Percentiles rank a stretch among this genome's conserved stretches.
Conservation (phyloP, 2,329 filamentous ascomycete species). For the Cordyceps cateniannulata region DNA sequence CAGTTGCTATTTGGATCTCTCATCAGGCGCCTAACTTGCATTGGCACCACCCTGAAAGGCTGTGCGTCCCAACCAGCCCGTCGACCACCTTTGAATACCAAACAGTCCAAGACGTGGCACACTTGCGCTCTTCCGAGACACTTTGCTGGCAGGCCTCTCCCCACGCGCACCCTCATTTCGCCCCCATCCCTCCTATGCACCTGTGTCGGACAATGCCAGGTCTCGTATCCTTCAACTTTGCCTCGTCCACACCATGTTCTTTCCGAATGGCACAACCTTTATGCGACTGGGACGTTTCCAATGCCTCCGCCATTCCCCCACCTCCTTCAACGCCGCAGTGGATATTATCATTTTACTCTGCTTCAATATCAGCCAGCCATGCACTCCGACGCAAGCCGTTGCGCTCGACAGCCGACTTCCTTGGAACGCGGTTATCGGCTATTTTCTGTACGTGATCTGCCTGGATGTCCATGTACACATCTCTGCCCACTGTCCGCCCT, state of each 20-base stretch:
- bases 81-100: neutral
- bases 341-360: constrained; percentile 6
- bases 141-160: neutral
- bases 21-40: neutral
- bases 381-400: constrained; percentile 2
- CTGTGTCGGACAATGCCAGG: constrained; percentile 1
- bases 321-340: constrained; percentile 1
- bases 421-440: neutral
- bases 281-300: neutral
- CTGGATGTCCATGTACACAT: neutral
- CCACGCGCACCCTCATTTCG: constrained; percentile 2
- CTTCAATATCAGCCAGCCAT: constrained; percentile 6
- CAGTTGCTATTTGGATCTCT: neutral
- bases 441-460: neutral
- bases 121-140: constrained; percentile 1
- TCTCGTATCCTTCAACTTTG: neutral
- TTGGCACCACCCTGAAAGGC: neutral
- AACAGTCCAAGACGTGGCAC: neutral
- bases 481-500: neutral
- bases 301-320: neutral
- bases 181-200: neutral
- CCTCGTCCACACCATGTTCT: neutral
- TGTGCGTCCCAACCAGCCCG: neutral
- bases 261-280: neutral
- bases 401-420: neutral